Evolutionary conservation across 2,329 filamentous ascomycete genomes (phyloP).

Genomic region (Botrytis pseudocinerea): DNA sequence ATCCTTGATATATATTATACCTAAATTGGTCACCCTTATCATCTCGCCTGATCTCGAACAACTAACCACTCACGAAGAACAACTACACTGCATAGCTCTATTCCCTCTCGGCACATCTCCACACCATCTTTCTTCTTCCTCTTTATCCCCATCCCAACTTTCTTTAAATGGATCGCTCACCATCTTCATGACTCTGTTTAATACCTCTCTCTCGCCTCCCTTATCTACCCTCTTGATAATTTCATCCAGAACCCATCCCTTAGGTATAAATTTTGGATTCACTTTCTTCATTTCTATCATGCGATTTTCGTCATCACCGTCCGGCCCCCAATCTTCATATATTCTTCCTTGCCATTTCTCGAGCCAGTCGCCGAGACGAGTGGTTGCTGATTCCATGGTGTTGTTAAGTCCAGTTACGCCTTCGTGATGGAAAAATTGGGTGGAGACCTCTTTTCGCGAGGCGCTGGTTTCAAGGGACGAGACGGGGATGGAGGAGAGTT

Average conservation of each 20-base stretch:
- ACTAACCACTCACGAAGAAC: slow-evolving; percentile 66
- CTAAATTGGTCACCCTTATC: not conserved
- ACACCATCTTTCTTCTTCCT: slow-evolving; percentile 78
- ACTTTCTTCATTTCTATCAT: slow-evolving; percentile 75
- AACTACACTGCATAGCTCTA: slow-evolving; percentile 90
- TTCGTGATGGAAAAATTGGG: slow-evolving; percentile 78
- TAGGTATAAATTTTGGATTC: slow-evolving; percentile 91
- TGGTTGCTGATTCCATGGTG: slow-evolving; percentile 63
- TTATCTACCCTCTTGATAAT: slow-evolving; percentile 87
- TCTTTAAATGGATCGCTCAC: slow-evolving; percentile 83
- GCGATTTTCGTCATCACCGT: slow-evolving; percentile 54
- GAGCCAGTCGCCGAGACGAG: slow-evolving; percentile 75
- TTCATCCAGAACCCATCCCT: slow-evolving; percentile 92
- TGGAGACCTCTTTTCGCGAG: slow-evolving; percentile 62
- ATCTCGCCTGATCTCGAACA: not conserved
- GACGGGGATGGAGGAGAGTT: slow-evolving; percentile 65
- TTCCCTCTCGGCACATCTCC: slow-evolving; percentile 78
- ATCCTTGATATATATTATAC: not conserved
- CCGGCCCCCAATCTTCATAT: slow-evolving; percentile 72
- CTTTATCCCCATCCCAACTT: slow-evolving; percentile 67
- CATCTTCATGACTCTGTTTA: slow-evolving; percentile 80
- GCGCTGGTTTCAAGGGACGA: slow-evolving; percentile 65
- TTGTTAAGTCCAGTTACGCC: slow-evolving; percentile 58
- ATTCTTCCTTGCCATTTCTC: slow-evolving; percentile 72
- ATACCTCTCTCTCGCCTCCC: slow-evolving; percentile 74